phyloP scores from a whole-genome alignment of 495 filamentous ascomycete genomes.

The Amphirosellinia nigrospora region DNA sequence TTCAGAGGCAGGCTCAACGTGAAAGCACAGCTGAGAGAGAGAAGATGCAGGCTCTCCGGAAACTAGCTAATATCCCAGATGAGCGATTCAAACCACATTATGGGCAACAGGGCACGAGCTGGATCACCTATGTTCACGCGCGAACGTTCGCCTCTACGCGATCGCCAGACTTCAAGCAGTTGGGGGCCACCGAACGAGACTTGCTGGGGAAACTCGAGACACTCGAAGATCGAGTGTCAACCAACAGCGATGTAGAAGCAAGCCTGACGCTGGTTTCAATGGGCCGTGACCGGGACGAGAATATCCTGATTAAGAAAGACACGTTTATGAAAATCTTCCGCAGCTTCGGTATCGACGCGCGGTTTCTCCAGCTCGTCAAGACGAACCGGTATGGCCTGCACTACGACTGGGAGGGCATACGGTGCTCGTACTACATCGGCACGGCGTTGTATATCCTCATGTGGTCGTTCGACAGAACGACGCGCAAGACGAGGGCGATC shows the following conservation, averaged over 20 bases:
- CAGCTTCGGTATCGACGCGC: slow-evolving; percentile 6
- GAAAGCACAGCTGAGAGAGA: not conserved
- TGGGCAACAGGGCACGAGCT: not conserved
- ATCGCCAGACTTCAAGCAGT: slow-evolving; percentile 8
- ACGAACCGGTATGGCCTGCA: slow-evolving; percentile 16
- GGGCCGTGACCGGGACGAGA: slow-evolving; percentile 31
- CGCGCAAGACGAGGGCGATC: slow-evolving; percentile 27
- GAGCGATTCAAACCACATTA: slow-evolving; percentile 10
- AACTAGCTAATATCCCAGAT: slow-evolving; percentile 15
- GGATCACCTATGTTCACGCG: slow-evolving; percentile 11
- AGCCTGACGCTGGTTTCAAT: slow-evolving; percentile 60
- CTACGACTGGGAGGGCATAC: slow-evolving; percentile 12
- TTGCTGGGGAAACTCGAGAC: not conserved
- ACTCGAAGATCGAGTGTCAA: not conserved
- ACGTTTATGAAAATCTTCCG: not conserved
- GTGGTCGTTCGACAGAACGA: slow-evolving; percentile 32
- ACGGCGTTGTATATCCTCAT: slow-evolving; percentile 35
- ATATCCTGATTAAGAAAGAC: not conserved
- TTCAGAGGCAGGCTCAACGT: not conserved
- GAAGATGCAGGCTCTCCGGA: slow-evolving; percentile 8
- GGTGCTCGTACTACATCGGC: slow-evolving; percentile 33
- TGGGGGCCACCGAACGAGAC: not conserved
- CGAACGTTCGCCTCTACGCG: not conserved
- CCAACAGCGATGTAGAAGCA: slow-evolving; percentile 34
- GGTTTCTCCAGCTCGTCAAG: slow-evolving; percentile 12